Base-by-base conservation (phyloP, 2,329 filamentous ascomycete genomes). In the Neofusicoccum cordaticola region DNA sequence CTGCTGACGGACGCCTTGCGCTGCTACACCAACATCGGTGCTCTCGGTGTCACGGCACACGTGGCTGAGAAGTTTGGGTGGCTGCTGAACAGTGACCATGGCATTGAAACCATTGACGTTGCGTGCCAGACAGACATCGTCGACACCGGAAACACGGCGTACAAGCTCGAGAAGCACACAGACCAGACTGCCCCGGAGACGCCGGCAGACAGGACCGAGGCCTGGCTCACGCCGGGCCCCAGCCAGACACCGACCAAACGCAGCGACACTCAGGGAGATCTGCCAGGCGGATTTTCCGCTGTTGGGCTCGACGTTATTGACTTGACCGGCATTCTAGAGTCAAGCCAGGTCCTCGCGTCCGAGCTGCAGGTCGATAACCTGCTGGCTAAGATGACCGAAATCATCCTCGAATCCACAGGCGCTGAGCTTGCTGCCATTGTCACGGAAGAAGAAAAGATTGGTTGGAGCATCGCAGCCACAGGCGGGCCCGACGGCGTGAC, bases 381-480 rank as follows among this genome's bases (percentile, higher is more conserved):
- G 3, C 83, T 93, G 66, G 88, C 89, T 71, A 93, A 90, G 47
- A 92, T 94, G 87, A 91, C 90, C 69, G 88, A 92, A 67, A 91
- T 93, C 67, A 91, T 93, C 56, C 77, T 93, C 31, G 89, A 93
- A 69, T 92, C 89, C 0, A 92, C 90, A 60, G 90, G 90, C 44
- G 90, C 89, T 8, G 89, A 89, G 2, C 81, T 90, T 5, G 90
- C 89, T 17, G 90, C 89, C 13, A 90, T 94, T 62, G 83, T 92
- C 22, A 86, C 92, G 8, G 87, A 91, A 69, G 89, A 91, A 64
- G 85, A 88, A 51, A 85, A 85, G 44, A 79, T 81, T 3, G 79
- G 80, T 34, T 93, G 90, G 90, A 89, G 85, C 68, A 86, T 93
- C 34, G 90, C 90, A 19, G 90, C 90, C 3, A 89, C 89, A 65